These are phyloP conservation scores for Suhomyces xylopsoci DNA, from an alignment of 805 yeast genomes.

Conservation along the genomic window DNA sequence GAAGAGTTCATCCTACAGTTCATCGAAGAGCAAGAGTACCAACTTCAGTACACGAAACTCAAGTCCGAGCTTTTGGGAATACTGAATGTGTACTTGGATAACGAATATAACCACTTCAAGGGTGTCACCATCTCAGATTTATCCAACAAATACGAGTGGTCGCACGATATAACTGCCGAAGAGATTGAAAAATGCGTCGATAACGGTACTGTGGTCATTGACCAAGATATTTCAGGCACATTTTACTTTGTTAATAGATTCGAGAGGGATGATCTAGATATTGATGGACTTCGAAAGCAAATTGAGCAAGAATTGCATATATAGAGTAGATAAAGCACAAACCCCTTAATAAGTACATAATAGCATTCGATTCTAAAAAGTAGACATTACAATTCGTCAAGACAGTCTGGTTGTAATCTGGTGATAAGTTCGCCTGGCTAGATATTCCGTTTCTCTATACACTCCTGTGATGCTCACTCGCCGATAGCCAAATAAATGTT, in stretches of 20 bases:
- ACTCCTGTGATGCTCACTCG: not conserved
- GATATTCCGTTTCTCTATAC: not conserved
- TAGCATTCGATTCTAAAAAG: not conserved
- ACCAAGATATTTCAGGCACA: conserved; percentile 65
- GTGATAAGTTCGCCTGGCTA: not conserved
- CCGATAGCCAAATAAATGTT: not conserved
- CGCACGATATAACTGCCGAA: conserved; percentile 61
- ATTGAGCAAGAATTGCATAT: conserved; percentile 9
- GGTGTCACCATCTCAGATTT: conserved; percentile 42
- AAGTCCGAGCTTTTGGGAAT: conserved; percentile 19
- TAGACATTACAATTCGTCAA: not conserved
- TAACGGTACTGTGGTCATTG: conserved; percentile 58
- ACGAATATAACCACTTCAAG: conserved; percentile 19
- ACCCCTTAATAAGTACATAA: not conserved
- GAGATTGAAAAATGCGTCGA: conserved; percentile 60
- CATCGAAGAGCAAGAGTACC: conserved; percentile 20
- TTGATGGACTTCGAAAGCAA: conserved; percentile 3
- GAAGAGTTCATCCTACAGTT: conserved; percentile 24
- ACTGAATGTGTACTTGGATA: conserved; percentile 16
- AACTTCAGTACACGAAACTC: conserved; percentile 23
- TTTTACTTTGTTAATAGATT: conserved; percentile 55
- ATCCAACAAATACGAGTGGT: conserved; percentile 58
- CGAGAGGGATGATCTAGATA: conserved; percentile 9
- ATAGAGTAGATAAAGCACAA: not conserved
- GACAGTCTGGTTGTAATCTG: not conserved